phyloP scores from a whole-genome alignment of 2,329 filamentous ascomycete species.

The Claviceps sorghi region DNA sequence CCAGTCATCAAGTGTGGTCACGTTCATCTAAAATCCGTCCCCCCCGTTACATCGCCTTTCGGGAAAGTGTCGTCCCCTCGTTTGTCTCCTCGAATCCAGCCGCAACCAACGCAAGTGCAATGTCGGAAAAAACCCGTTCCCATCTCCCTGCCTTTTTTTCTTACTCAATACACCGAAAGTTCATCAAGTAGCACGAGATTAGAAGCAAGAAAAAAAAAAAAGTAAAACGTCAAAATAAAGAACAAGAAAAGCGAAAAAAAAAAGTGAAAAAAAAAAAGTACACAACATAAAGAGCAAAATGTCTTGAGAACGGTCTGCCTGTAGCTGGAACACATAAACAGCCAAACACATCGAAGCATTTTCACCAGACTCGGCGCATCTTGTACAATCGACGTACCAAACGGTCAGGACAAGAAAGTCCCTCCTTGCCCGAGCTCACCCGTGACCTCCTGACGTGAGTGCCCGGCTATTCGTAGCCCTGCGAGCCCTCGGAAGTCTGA shows the following conservation, averaged over 20 bases:
- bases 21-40: not conserved
- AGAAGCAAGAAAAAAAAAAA: not conserved
- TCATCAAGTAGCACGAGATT: not conserved
- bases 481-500: conserved; percentile 15
- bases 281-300: not conserved
- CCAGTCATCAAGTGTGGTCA: conserved; percentile 10
- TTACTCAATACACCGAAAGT: no score
- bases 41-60: not conserved
- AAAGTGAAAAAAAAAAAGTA: not conserved
- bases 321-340: not conserved
- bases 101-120: not conserved
- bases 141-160: not conserved
- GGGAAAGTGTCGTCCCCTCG: not conserved
- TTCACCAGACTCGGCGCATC: not conserved
- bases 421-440: no score
- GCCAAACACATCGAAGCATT: not conserved
- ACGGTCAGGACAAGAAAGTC: not conserved
- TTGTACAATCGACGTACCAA: not conserved
- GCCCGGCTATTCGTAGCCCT: conserved; percentile 16
- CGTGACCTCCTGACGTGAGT: no score
- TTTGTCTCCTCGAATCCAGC: not conserved
- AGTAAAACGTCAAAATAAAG: not conserved
- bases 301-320: not conserved
- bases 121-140: not conserved
- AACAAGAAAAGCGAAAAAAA: not conserved